Conservation (phyloP, 164 flowering plant species). For the Cinnamomum chago region DNA sequence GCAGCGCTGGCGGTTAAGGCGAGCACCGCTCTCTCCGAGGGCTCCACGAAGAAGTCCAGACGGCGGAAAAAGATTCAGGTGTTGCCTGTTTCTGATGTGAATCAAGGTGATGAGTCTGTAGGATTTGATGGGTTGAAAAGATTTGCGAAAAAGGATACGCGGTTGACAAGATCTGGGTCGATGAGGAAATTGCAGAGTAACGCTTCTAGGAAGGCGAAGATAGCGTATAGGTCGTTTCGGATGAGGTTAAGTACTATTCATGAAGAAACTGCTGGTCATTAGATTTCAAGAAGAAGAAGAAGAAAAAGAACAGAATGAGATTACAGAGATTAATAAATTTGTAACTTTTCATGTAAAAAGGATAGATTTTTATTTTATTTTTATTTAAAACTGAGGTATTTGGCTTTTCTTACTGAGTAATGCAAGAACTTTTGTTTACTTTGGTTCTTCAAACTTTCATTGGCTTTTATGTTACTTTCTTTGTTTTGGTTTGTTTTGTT, state of each 20-base stretch:
- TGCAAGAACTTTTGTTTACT: too few relatives aligned
- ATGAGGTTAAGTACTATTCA: constrained; percentile 48
- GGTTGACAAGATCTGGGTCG: constrained; percentile 25
- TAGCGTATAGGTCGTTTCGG: constrained; percentile 46
- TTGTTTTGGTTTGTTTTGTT: too few relatives aligned
- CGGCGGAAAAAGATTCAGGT: not conserved
- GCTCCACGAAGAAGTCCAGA: not conserved
- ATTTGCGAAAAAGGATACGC: not conserved
- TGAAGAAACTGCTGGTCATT: constrained; percentile 33
- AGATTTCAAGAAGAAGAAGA: not conserved
- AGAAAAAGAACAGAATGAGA: not conserved
- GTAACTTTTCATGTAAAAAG: not conserved
- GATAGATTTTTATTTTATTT: not conserved
- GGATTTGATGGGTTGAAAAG: not conserved
- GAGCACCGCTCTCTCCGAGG: constrained; percentile 24
- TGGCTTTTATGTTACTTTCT: too few relatives aligned
- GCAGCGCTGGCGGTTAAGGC: constrained; percentile 68
- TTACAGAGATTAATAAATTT: not conserved
- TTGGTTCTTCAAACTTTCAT: too few relatives aligned
- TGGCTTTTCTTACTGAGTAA: too few relatives aligned
- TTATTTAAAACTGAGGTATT: too few relatives aligned
- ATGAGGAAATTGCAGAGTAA: constrained; percentile 36
- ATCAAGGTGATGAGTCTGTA: not conserved
- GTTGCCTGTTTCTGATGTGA: constrained; percentile 11
- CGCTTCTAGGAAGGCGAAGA: constrained; percentile 40